phyloP scores from a whole-genome alignment of 169 alveolate species.

The Pseudocohnilembus persalinus region DNA sequence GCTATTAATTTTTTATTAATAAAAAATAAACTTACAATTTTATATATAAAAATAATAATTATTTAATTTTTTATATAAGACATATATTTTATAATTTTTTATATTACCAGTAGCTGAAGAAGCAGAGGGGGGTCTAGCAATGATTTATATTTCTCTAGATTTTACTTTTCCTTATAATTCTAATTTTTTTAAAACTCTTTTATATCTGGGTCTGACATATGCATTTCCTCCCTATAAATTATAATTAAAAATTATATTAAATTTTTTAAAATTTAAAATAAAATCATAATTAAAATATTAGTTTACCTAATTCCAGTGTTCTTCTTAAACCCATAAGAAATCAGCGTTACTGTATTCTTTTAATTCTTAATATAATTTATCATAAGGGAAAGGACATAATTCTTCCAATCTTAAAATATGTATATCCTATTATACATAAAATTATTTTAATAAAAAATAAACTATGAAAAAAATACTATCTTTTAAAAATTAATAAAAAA shows the following conservation, averaged over 20 bases:
- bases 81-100: too few relatives aligned
- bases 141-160: not conserved
- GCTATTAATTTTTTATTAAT: too few relatives aligned
- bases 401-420: slow-evolving; percentile 64
- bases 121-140: not conserved
- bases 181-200: not conserved
- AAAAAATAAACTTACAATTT: too few relatives aligned
- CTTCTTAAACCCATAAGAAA: slow-evolving; percentile 64
- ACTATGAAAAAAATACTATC: not conserved
- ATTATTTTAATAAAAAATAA: not conserved
- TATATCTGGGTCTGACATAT: not conserved
- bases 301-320: slow-evolving; percentile 51
- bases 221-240: not conserved
- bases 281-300: too few relatives aligned
- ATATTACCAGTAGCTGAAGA: not conserved
- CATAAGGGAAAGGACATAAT: slow-evolving; percentile 70
- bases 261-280: too few relatives aligned
- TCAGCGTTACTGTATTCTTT: slow-evolving; percentile 50
- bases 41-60: too few relatives aligned
- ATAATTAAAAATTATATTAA: too few relatives aligned
- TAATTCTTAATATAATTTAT: slow-evolving; percentile 26
- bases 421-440: slow-evolving; percentile 28
- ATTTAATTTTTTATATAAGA: too few relatives aligned
- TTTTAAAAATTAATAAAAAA: too few relatives aligned
- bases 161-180: not conserved